Base-by-base conservation (phyloP, 306 rosid species). In the Argentina anserina region DNA sequence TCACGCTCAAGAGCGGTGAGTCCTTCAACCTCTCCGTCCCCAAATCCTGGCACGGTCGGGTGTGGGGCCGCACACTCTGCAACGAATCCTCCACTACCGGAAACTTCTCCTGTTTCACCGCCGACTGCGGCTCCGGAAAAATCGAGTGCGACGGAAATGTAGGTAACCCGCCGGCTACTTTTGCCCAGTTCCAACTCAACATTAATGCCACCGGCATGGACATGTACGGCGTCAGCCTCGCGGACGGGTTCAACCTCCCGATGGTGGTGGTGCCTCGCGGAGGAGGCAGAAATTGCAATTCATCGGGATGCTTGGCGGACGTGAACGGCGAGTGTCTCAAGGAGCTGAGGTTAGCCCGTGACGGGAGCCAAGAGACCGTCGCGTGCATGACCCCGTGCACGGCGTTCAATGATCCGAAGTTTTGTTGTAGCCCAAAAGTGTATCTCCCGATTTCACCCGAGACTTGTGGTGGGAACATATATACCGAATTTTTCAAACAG, bases 341-440 rank as follows among this genome's bases (percentile, higher is more conserved):
- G 70, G 89, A 73, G 45, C 80, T 89, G 2, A 76, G 70, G 71
- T 83, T 93, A 47, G 85, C 90, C 56, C 84, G 88, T 72, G 82
- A 3, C 6, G 70, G 75, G 29, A 43, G 49, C 20, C 49, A 82
- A 78, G 33, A 41, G 75, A 87, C 90, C 55, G 98, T 93, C 63
- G 98, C 98, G n/a, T 93, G 98, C 37, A 81, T 88, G 71, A 93
- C 96, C 83, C 96, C 98, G 88, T 93, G 98, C 31, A 93, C 87
- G 72, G 92, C 96, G n/a, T 89, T 90, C 96, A 43, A 43, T 43
- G 14, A 13, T 43, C 14, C 98, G 21, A 82, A 75, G 73, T 90
- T 78, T 73, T 93, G 98, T 46, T 93, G 98, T 26, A 90, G 93
- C 5, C 3, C 2, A 33, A 4, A 2, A 33, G 34, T 2, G 34